Evolutionary conservation across 345 rosid species (phyloP).

Genomic region (Triadica sebifera): DNA sequence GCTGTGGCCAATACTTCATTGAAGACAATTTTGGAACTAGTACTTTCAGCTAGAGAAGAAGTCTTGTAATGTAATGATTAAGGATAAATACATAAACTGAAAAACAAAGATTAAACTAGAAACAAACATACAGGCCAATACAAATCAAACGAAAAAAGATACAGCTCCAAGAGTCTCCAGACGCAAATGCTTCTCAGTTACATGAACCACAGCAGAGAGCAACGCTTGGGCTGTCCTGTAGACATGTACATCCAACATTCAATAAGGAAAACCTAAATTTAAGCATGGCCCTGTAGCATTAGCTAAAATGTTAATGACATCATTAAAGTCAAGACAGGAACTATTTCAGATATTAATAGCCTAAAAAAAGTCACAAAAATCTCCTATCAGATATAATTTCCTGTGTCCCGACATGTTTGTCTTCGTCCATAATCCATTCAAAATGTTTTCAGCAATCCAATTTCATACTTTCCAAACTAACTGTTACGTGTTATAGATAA

Average conservation of each 20-base stretch:
- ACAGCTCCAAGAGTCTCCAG: slow-evolving; percentile 92
- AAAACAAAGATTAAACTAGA: not conserved
- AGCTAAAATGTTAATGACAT: not conserved
- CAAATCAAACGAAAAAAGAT: slow-evolving; percentile 38
- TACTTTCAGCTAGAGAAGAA: slow-evolving; percentile 78
- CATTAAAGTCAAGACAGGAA: not conserved
- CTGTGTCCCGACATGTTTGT: not conserved
- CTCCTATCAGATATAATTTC: not conserved
- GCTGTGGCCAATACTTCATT: slow-evolving; percentile 81
- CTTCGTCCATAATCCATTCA: not conserved
- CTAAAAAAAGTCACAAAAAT: not conserved
- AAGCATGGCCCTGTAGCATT: not conserved
- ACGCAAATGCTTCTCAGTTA: slow-evolving; percentile 81
- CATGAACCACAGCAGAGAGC: slow-evolving; percentile 81
- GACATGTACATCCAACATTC: slow-evolving; percentile 18
- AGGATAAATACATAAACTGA: slow-evolving; percentile 28
- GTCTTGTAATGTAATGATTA: slow-evolving; percentile 58
- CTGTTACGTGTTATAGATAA: not conserved
- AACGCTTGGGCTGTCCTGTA: slow-evolving; percentile 87
- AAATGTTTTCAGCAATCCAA: not conserved
- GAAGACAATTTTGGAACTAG: slow-evolving; percentile 68
- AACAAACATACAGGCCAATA: slow-evolving; percentile 3
- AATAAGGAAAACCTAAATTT: not conserved
- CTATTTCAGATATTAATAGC: not conserved
- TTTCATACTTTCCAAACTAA: not conserved